These are phyloP conservation scores for Rubus idaeus DNA, from an alignment of 306 rosid species.

Conservation along the genomic window DNA sequence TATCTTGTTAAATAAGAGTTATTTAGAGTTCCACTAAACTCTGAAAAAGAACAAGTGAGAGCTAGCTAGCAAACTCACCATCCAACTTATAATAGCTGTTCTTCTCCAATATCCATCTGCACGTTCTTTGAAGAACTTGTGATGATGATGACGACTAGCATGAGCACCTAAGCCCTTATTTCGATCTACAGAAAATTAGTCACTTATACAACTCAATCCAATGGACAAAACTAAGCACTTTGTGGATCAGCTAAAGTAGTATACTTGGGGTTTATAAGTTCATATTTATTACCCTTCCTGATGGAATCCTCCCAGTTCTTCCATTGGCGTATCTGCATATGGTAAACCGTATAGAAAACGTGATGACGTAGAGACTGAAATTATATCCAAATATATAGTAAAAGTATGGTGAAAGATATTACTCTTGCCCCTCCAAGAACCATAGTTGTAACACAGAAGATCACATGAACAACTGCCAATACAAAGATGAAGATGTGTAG, in stretches of 20 bases:
- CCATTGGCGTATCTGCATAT: constrained; percentile 65
- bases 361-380: not conserved
- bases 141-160: not conserved
- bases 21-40: not conserved
- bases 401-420: constrained; percentile 15
- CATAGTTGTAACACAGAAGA: constrained; percentile 77
- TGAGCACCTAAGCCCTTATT: not conserved
- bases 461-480: constrained; percentile 75
- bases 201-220: constrained; percentile 3
- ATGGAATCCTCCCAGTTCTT: constrained; percentile 61
- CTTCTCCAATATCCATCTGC: constrained; percentile 66
- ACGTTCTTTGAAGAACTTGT: constrained; percentile 37
- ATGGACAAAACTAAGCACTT: constrained; percentile 10
- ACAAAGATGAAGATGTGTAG: constrained; percentile 92
- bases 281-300: constrained; percentile 29
- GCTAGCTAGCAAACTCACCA: constrained; percentile 43
- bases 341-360: constrained; percentile 11
- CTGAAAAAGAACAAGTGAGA: not conserved
- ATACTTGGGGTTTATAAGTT: constrained; percentile 24
- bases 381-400: not conserved
- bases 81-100: constrained; percentile 69
- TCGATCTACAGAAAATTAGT: constrained; percentile 12
- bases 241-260: not conserved
- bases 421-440: constrained; percentile 77
- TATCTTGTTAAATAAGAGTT: not conserved